Percentiles rank a stretch among this genome's conserved stretches.
Conservation (phyloP, 2,329 filamentous ascomycete genomes). For the Fusarium sp. region DNA sequence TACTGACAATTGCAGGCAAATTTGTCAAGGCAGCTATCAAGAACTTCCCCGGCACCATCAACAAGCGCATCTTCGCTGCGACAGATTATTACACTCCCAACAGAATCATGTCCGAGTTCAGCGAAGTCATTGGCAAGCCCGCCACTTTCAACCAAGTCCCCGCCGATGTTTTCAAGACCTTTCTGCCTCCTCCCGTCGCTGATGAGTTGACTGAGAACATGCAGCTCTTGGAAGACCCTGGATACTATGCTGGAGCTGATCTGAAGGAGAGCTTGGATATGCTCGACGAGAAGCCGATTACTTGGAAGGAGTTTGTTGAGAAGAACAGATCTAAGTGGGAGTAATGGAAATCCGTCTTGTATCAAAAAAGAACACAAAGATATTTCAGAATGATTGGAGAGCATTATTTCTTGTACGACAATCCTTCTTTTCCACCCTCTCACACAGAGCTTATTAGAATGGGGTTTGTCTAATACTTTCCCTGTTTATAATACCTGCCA, state of each 20-base stretch:
- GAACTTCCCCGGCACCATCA: conserved; percentile 40
- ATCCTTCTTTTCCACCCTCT: rapidly evolving
- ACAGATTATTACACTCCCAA: conserved; percentile 51
- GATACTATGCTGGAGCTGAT: conserved; percentile 54
- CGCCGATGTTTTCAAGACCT: conserved; percentile 51
- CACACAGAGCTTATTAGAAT: rapidly evolving
- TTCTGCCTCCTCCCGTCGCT: conserved; percentile 44
- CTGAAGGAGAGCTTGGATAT: conserved; percentile 49
- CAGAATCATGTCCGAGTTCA: conserved; percentile 50
- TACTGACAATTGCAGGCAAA: conserved; percentile 36
- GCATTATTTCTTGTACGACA: too few relatives aligned
- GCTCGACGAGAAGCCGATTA: conserved; percentile 52
- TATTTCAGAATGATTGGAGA: not conserved
- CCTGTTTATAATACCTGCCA: too few relatives aligned
- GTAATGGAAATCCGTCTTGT: not conserved
- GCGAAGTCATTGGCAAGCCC: conserved; percentile 50
- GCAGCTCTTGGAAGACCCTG: conserved; percentile 54
- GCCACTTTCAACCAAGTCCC: conserved; percentile 48
- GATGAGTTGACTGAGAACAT: conserved; percentile 57
- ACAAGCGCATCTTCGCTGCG: conserved; percentile 52
- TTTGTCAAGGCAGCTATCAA: conserved; percentile 52
- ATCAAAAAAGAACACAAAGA: rapidly evolving
- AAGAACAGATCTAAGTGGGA: conserved; percentile 48
- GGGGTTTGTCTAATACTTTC: rapidly evolving
- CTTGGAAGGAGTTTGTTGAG: conserved; percentile 53